A percentile compares a stretch with the other conserved stretches of the same genome.
Conservation (phyloP, 306 rosid species). For the Casuarina equisetifolia region DNA sequence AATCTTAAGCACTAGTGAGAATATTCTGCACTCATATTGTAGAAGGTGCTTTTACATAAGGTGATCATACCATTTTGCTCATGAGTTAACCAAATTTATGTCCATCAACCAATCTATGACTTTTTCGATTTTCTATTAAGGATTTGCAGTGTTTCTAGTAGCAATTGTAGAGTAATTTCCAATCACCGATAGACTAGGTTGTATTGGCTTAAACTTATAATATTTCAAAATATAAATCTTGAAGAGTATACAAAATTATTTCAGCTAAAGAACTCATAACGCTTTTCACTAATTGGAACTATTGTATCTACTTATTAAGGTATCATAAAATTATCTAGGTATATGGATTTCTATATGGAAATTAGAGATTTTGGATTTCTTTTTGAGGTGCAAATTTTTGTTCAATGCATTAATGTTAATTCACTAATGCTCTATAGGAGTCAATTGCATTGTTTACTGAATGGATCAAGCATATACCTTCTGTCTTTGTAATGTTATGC, state of each 20-base stretch:
- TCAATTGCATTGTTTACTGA: neutral
- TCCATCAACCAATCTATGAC: neutral
- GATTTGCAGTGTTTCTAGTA: neutral
- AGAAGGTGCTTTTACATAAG: neutral
- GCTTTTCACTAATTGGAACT: neutral
- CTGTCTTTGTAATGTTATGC: slow-evolving; percentile 16
- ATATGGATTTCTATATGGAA: neutral
- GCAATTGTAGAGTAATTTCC: neutral
- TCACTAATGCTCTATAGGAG: neutral
- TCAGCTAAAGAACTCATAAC: neutral
- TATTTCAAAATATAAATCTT: neutral
- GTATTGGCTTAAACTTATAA: neutral
- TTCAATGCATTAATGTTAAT: neutral
- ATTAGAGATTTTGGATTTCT: neutral
- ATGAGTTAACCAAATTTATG: neutral
- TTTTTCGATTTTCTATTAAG: neutral
- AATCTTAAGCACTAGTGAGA: neutral
- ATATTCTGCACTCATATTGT: neutral
- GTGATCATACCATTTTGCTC: neutral
- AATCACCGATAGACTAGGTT: neutral
- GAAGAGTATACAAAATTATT: neutral
- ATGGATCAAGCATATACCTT: neutral
- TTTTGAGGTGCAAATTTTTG: neutral
- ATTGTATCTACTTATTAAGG: neutral
- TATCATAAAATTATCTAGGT: neutral